These are phyloP conservation scores for Musa itinerans DNA, from an alignment of 176 grass and related monocot genomes.

Conservation along the genomic window DNA sequence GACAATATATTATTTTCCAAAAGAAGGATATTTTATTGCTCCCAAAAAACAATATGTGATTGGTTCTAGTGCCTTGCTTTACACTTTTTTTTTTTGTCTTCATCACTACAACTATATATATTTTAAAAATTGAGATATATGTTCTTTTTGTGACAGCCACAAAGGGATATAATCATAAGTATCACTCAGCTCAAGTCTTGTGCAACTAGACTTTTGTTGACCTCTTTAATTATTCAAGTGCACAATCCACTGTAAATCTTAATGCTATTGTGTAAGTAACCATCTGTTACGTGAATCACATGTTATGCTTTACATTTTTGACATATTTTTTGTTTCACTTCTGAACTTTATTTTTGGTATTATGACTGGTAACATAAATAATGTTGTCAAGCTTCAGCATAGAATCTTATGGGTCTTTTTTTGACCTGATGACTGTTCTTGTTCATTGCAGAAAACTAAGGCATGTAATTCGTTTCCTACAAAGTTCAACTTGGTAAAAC, in stretches of 20 bases:
- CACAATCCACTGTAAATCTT: background rate
- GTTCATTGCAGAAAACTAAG: conserved; percentile 57
- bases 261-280: background rate
- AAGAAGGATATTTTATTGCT: background rate
- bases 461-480: conserved; percentile 55
- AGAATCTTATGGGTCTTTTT: background rate
- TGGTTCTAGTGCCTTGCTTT: background rate
- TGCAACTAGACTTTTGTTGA: background rate
- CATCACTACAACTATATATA: background rate
- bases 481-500: conserved; percentile 72
- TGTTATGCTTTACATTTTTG: background rate
- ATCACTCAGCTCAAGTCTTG: background rate
- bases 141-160: too few species aligned
- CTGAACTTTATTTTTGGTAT: background rate
- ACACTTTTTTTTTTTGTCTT: background rate
- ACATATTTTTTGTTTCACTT: background rate
- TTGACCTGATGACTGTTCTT: conserved; percentile 25
- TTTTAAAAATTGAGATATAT: too few species aligned
- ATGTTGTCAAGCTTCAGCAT: background rate
- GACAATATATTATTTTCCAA: background rate
- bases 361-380: background rate
- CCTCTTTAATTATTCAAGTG: background rate
- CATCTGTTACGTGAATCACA: background rate
- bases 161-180: too few species aligned
- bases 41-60: background rate